phyloP scores from a whole-genome alignment of 257 asterid genomes.

The Prunella vulgaris region DNA sequence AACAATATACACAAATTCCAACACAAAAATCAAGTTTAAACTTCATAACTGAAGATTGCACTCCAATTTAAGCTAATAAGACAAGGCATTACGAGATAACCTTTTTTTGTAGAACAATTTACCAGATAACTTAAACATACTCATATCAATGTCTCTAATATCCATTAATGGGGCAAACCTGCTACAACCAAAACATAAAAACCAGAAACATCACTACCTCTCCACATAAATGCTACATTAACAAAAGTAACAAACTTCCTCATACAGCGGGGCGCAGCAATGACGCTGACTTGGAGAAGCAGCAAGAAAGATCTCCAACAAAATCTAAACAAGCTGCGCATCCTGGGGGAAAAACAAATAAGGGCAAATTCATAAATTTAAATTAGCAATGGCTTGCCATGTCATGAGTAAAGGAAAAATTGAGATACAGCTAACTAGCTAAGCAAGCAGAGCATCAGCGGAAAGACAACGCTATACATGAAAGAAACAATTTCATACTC shows the following conservation, averaged over 20 bases:
- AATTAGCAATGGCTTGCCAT: not conserved
- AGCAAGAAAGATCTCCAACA: not conserved
- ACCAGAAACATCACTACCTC: not conserved
- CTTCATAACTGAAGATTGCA: not conserved
- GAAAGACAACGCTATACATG: not conserved
- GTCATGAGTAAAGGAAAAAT: not conserved
- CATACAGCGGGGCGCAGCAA: not conserved
- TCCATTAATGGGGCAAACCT: not conserved
- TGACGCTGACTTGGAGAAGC: not conserved
- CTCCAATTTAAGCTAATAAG: not conserved
- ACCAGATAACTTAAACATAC: not conserved
- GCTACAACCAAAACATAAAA: not conserved
- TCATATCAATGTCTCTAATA: not conserved
- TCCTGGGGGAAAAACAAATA: not conserved
- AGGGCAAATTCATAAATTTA: not conserved
- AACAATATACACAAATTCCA: not conserved
- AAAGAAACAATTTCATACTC: not conserved
- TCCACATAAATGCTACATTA: not conserved
- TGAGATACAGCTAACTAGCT: not conserved
- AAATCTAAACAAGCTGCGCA: slow-evolving; percentile 35
- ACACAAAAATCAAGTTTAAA: not conserved
- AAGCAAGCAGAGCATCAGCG: not conserved
- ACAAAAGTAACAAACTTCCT: not conserved
- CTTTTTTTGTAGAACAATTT: too few species aligned
- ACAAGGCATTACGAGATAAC: not conserved